Evolutionary conservation across 768 basidiomycete genomes (phyloP), one percentile per base, ranked within the genome.

Genomic region (Hygrophoropsis aurantiaca): DNA sequence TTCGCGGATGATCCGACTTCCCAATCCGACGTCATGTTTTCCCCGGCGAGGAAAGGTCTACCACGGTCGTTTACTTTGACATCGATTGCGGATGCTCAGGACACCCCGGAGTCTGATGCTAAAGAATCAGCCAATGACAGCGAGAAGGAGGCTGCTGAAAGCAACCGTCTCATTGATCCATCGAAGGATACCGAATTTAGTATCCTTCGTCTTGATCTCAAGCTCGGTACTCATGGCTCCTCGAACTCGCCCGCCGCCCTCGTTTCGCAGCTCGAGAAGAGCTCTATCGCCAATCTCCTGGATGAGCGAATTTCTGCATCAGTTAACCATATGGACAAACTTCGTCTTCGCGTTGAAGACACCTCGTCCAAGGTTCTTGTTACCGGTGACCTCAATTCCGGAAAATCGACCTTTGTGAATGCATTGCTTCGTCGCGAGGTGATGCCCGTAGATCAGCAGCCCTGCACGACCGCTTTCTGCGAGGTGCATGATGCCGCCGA

Each of bases 381-480:
- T 49, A 98, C 97, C 19, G 97, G 97, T 50, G 97, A 99, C 64
- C 78, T 99, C 49, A 99, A 99, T 65, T 89, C 97, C 27, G 97
- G 97, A 58, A 99, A 99, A 70, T 97, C 94, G 16, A 98, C 97
- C 0, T 90, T 99, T 62, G 92, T 99, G 63, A 99, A 99, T 61
- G 91, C 95, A 4, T 74, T 99, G 26, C 81, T 99, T 4, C 78
- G 93, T 38, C 79, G 93, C 5, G 82, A 90, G 60, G 84, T 97
- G 36, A 91, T 99, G 87, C 94, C 97, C 7, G 85, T 94, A 50
- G 97, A 99, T 67, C 94, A 99, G 63, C 97, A 98, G 64, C 97
- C 97, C 3, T 91, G 94, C 66, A 99, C 97, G 0, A 93, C 93
- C 23, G 85, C 93, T 24, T 99, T 99, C 62, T 95, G 92, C 68